A percentile compares a stretch with the other conserved stretches of the same genome.
Conservation (phyloP, 371 early-diverging fungal species). For the Mortierella sp. region DNA sequence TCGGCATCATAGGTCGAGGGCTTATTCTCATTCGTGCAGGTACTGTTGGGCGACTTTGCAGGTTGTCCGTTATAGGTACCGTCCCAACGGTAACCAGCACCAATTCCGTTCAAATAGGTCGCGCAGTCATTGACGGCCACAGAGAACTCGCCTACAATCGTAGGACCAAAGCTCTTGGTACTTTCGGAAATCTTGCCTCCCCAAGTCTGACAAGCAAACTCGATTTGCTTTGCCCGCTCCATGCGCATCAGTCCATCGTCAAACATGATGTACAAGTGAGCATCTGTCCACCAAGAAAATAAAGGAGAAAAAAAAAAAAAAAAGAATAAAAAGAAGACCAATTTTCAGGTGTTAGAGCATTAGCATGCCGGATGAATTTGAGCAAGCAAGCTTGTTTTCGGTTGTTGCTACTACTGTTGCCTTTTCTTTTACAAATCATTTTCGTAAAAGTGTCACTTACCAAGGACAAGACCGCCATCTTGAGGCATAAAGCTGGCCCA, state of each 20-base stretch:
- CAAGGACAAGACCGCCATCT: constrained; percentile 28
- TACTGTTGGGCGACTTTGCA: constrained; percentile 54
- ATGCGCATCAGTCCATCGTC: constrained; percentile 43
- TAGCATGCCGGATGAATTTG: too few relatives aligned
- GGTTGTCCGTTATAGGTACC: constrained; percentile 57
- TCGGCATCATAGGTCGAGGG: constrained; percentile 23
- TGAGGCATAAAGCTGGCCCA: constrained; percentile 44
- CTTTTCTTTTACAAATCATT: too few relatives aligned
- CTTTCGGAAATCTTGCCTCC: constrained; percentile 12
- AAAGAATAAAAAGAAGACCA: not conserved
- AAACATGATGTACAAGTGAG: constrained; percentile 65
- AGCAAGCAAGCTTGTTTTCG: too few relatives aligned
- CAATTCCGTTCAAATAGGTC: constrained; percentile 74
- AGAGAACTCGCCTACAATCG: constrained; percentile 81
- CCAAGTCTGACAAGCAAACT: constrained; percentile 46
- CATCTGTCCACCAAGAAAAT: constrained; percentile 34
- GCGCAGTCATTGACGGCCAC: constrained; percentile 80
- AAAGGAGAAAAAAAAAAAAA: not conserved
- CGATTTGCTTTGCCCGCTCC: constrained; percentile 21
- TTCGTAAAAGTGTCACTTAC: constrained; percentile 21
- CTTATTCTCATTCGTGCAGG: constrained; percentile 60
- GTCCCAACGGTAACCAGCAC: constrained; percentile 69
- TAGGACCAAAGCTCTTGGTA: constrained; percentile 55
- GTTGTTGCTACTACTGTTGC: too few relatives aligned
- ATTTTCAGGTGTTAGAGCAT: too few relatives aligned